Conservation (phyloP, 2,329 filamentous ascomycete species). For the Pyrenophora teres region DNA sequence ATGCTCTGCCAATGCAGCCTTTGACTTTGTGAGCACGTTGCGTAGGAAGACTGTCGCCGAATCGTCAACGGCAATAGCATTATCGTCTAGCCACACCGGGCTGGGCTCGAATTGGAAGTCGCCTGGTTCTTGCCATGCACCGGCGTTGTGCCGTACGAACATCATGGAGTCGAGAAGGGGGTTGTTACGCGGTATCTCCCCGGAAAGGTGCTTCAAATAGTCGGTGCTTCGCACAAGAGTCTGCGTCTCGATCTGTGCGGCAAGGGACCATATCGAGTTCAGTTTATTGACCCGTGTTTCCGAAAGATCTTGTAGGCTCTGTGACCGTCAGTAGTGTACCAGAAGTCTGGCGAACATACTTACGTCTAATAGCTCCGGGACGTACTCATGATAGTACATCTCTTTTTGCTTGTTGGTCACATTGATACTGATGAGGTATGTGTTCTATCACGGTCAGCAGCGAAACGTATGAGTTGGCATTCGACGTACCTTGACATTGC, state of each 20-base stretch:
- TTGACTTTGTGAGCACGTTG: slow-evolving; percentile 90
- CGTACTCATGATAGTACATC: slow-evolving; percentile 94
- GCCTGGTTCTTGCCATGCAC: slow-evolving; percentile 78
- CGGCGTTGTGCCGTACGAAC: slow-evolving; percentile 92
- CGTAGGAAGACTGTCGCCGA: slow-evolving; percentile 86
- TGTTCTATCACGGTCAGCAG: slow-evolving; percentile 63
- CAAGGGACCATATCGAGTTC: slow-evolving; percentile 83
- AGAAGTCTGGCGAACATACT: slow-evolving; percentile 11
- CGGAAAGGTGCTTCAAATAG: slow-evolving; percentile 71
- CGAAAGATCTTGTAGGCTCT: slow-evolving; percentile 84
- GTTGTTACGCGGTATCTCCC: slow-evolving; percentile 85
- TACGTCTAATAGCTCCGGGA: slow-evolving; percentile 91
- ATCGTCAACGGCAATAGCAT: slow-evolving; percentile 83
- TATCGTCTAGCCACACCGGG: slow-evolving; percentile 96
- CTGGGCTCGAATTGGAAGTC: slow-evolving; percentile 91
- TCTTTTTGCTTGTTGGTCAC: slow-evolving; percentile 98
- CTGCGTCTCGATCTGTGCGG: slow-evolving; percentile 77
- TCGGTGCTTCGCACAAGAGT: slow-evolving; percentile 75
- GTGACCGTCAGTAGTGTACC: slow-evolving; percentile 12
- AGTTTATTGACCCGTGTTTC: slow-evolving; percentile 85
- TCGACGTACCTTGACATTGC: slow-evolving; percentile 73
- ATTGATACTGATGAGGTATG: slow-evolving; percentile 94
- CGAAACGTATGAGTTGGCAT: not conserved
- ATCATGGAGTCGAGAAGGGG: slow-evolving; percentile 94
- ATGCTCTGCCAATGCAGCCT: slow-evolving; percentile 78